Percentiles rank a stretch among this genome's conserved stretches.
phyloP scores from a whole-genome alignment of 2,329 filamentous ascomycete genomes.

The Colletotrichum caudatum region DNA sequence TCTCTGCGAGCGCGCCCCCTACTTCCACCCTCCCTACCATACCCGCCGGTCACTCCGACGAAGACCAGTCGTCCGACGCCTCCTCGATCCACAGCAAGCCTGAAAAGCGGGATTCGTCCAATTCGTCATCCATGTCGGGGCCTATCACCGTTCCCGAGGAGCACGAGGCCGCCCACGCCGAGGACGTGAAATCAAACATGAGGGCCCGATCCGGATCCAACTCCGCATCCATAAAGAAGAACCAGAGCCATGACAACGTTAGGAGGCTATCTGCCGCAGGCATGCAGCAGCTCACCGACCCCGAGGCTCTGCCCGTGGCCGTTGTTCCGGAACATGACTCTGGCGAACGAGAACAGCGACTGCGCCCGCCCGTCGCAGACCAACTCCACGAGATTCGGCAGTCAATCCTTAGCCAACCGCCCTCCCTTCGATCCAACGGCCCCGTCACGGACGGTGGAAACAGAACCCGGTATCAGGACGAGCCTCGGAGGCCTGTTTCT shows the following conservation, averaged over 20 bases:
- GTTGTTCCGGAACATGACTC: conserved; percentile 54
- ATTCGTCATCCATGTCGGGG: conserved; percentile 33
- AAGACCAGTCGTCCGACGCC: conserved; percentile 41
- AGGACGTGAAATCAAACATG: conserved; percentile 12
- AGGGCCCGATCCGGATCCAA: conserved; percentile 32
- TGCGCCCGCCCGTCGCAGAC: conserved; percentile 50
- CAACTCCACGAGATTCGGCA: conserved; percentile 49
- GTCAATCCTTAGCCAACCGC: conserved; percentile 48
- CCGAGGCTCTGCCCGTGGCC: conserved; percentile 69
- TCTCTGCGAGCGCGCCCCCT: conserved; percentile 39
- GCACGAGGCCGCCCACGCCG: conserved; percentile 12
- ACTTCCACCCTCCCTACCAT: conserved; percentile 40
- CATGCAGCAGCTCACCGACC: conserved; percentile 69
- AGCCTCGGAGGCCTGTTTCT: conserved; percentile 51
- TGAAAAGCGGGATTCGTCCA: conserved; percentile 25
- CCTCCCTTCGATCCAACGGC: conserved; percentile 46
- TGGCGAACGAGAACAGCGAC: conserved; percentile 54
- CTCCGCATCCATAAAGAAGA: conserved; percentile 43
- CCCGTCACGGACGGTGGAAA: conserved; percentile 45
- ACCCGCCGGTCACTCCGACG: conserved; percentile 38
- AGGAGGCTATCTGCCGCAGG: conserved; percentile 68
- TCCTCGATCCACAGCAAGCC: conserved; percentile 36
- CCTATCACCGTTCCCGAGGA: conserved; percentile 25
- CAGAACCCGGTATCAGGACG: conserved; percentile 45
- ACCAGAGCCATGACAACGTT: conserved; percentile 57